Percentiles rank a stretch among this genome's conserved stretches.
These are phyloP conservation scores for Botrytis medusae DNA, from an alignment of 2,329 filamentous ascomycete species.

Conservation along the genomic window DNA sequence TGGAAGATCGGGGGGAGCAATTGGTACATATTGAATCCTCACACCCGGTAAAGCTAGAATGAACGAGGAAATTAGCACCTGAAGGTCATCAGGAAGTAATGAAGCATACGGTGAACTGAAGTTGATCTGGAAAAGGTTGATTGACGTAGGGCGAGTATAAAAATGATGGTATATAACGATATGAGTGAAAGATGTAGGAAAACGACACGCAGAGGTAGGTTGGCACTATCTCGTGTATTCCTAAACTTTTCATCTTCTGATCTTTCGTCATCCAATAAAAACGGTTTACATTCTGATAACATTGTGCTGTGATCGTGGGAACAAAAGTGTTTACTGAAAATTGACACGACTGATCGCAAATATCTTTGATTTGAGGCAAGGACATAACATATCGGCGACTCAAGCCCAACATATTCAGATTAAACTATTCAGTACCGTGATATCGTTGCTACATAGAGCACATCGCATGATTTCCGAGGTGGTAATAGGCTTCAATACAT, in stretches of 20 bases:
- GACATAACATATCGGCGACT: not conserved
- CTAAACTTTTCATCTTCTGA: not conserved
- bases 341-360: not conserved
- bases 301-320: not conserved
- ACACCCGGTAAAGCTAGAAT: not conserved
- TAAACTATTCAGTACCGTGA: not conserved
- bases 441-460: not conserved
- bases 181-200: not conserved
- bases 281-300: slow-evolving; percentile 7
- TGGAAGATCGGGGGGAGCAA: slow-evolving; percentile 4
- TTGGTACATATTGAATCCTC: not conserved
- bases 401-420: not conserved
- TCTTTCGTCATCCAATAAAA: not conserved
- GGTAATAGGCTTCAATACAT: not conserved
- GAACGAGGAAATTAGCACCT: not conserved
- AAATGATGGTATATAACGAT: not conserved
- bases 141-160: not conserved
- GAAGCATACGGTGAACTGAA: slow-evolving; percentile 5
- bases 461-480: not conserved
- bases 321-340: not conserved
- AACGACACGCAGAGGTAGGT: not conserved
- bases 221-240: too few species aligned
- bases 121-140: not conserved
- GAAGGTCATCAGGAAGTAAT: not conserved
- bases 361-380: not conserved